Base-by-base conservation (phyloP, 1,284 basidiomycete genomes). In the Cryptococcus amylolentus region DNA sequence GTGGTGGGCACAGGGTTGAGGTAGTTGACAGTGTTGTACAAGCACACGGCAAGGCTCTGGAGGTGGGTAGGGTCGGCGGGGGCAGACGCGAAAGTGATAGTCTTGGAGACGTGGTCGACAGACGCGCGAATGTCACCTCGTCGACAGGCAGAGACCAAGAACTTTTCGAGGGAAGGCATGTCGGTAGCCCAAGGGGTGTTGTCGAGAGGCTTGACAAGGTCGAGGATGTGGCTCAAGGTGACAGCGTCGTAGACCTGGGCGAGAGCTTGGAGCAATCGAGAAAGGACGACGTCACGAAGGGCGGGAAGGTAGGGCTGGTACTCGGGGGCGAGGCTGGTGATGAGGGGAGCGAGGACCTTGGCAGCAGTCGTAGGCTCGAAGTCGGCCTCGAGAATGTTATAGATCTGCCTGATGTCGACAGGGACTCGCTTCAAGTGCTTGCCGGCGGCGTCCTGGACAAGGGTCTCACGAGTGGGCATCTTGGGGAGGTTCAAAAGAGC, bases 361-460 rank as follows among this genome's bases (percentile, higher is more conserved):
- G 91, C 93, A 56, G 98, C 88, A 1, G 86, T 88, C 60, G 97
- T 84, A 1, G 96, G 96, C 75, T 98, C 92, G 76, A 98, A 98
- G 41, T 93, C 89, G 56, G 89, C 87, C 79, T 97, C 92, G 67
- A 99, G 85, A 54, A 95, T 85, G 71, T 87, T 84, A 81, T 98
- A 97, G 40, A 98, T 83, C 40, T 85, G 80, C 71, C 88, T 88
- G 69, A 98, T 78, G 49, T 84, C 80, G 2, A 91, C 87, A 0
- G 89, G 88, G 51, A 93, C 81, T 57, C 79, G 84, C 72, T 88
- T 90, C 64, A 98, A 84, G 74, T 93, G 89, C 59, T 91, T 86
- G 51, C 87, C 85, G 45, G 93, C 88, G 47, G 92, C 91, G 71
- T 94, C 91, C 61, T 83, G 86, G 58, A 98, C 83, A 35, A 98